Conservation (phyloP, 2,329 filamentous ascomycete genomes). For the Huntiella decipiens region DNA sequence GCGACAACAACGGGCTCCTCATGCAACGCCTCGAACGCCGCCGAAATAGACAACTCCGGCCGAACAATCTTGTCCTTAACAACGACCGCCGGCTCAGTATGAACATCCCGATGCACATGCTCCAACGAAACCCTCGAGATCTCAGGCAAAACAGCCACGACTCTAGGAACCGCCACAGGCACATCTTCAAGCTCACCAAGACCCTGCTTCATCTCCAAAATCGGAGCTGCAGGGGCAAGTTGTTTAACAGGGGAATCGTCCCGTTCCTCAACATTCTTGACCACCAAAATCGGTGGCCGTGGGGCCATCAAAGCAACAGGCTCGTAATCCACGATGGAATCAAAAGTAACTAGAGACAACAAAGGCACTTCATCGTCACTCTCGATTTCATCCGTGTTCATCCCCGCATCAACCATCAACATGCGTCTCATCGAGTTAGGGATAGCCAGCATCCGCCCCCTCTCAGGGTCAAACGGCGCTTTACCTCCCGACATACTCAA, state of each 20-base stretch:
- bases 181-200: neutral
- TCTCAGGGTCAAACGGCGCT: constrained; percentile 19
- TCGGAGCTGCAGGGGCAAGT: constrained; percentile 2
- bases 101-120: neutral
- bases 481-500: neutral
- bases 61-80: too few relatives aligned
- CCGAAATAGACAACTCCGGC: too few relatives aligned
- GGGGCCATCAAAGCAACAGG: constrained; percentile 2
- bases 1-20: neutral
- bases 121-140: neutral
- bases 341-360: constrained; percentile 1
- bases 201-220: constrained; percentile 1
- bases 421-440: constrained; percentile 15
- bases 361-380: constrained; percentile 16
- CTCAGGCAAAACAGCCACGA: neutral
- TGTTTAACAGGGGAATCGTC: neutral
- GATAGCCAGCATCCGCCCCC: constrained; percentile 2
- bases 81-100: too few relatives aligned
- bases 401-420: constrained; percentile 37
- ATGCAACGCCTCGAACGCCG: too few relatives aligned
- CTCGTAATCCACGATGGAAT: constrained; percentile 5
- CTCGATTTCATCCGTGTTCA: constrained; percentile 39
- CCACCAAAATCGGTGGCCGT: constrained; percentile 1
- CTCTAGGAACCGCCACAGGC: neutral
- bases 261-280: constrained; percentile 2